These are phyloP conservation scores for Penicillium soppii DNA, from an alignment of 495 filamentous ascomycete species.

Conservation along the genomic window DNA sequence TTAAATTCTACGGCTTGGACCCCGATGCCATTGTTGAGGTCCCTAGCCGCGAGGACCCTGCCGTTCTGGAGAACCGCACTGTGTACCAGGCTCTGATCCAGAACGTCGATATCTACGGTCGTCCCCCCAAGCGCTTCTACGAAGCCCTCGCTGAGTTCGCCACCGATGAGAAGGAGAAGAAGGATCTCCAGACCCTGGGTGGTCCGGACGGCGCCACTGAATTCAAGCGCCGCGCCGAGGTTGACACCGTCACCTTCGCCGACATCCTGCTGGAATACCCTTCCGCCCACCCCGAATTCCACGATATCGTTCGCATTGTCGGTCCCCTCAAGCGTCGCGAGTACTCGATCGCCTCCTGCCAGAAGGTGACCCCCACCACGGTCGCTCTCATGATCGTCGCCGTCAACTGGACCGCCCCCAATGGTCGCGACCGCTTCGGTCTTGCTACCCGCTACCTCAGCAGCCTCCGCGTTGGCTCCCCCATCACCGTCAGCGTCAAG, in stretches of 20 bases:
- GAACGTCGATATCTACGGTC: slow-evolving; percentile 95
- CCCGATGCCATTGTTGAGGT: slow-evolving; percentile 84
- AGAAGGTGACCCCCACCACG: slow-evolving; percentile 81
- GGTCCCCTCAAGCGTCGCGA: slow-evolving; percentile 91
- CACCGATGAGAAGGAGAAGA: slow-evolving; percentile 76
- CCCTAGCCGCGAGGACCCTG: slow-evolving; percentile 77
- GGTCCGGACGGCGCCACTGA: slow-evolving; percentile 84
- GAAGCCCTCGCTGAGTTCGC: slow-evolving; percentile 88
- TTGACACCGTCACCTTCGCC: slow-evolving; percentile 89
- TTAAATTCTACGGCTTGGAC: slow-evolving; percentile 82
- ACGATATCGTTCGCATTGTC: slow-evolving; percentile 87
- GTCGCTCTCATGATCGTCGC: slow-evolving; percentile 97
- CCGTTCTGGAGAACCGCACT: slow-evolving; percentile 81
- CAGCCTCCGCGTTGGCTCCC: slow-evolving; percentile 65
- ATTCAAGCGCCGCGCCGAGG: slow-evolving; percentile 91
- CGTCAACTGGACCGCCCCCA: slow-evolving; percentile 89
- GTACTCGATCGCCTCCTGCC: slow-evolving; percentile 95
- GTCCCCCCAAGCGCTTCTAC: slow-evolving; percentile 96
- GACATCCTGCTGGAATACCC: slow-evolving; percentile 85
- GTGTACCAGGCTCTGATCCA: slow-evolving; percentile 90
- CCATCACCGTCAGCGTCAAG: slow-evolving; percentile 89
- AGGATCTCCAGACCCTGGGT: slow-evolving; percentile 71
- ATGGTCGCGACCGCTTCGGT: slow-evolving; percentile 86
- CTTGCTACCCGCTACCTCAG: slow-evolving; percentile 89
- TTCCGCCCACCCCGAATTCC: slow-evolving; percentile 85